Percentiles rank a stretch among this genome's conserved stretches.
phyloP scores from a whole-genome alignment of 2,329 filamentous ascomycete species.

The Colletotrichum sp. region DNA sequence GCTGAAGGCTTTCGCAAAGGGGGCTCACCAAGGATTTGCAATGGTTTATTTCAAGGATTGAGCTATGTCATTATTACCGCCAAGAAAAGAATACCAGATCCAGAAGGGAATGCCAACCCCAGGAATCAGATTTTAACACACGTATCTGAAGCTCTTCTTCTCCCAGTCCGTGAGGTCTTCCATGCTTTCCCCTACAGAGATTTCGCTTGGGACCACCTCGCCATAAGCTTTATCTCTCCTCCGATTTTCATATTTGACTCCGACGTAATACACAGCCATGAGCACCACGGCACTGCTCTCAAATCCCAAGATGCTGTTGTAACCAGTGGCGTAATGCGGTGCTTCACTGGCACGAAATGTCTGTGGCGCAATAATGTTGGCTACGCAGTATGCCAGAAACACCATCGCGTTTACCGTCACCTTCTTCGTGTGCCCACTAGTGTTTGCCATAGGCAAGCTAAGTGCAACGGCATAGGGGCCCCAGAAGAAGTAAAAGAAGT shows the following conservation, averaged over 20 bases:
- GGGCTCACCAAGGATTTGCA: slow-evolving; percentile 41
- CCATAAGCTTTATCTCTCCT: slow-evolving; percentile 14
- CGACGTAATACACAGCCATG: neutral
- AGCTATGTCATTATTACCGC: fast-evolving
- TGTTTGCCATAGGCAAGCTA: slow-evolving; percentile 28
- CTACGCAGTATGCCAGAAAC: slow-evolving; percentile 64
- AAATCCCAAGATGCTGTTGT: slow-evolving; percentile 63
- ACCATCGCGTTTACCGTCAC: slow-evolving; percentile 60
- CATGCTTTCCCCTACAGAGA: neutral
- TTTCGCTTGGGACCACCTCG: neutral
- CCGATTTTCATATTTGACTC: neutral
- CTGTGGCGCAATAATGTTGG: slow-evolving; percentile 67
- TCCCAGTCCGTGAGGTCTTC: neutral
- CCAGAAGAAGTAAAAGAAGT: slow-evolving; percentile 30
- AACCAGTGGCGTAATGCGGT: slow-evolving; percentile 66
- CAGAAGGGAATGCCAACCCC: neutral
- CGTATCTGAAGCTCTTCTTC: neutral
- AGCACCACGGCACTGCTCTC: neutral
- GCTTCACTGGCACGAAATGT: slow-evolving; percentile 62
- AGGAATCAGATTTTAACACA: neutral
- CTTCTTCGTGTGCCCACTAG: slow-evolving; percentile 28
- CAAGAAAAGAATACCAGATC: neutral
- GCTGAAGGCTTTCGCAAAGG: slow-evolving; percentile 35
- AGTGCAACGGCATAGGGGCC: slow-evolving; percentile 24
- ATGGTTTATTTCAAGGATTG: slow-evolving; percentile 55